Base-by-base conservation (phyloP, 176 grass and related monocot species). In the Paspalum notatum region DNA sequence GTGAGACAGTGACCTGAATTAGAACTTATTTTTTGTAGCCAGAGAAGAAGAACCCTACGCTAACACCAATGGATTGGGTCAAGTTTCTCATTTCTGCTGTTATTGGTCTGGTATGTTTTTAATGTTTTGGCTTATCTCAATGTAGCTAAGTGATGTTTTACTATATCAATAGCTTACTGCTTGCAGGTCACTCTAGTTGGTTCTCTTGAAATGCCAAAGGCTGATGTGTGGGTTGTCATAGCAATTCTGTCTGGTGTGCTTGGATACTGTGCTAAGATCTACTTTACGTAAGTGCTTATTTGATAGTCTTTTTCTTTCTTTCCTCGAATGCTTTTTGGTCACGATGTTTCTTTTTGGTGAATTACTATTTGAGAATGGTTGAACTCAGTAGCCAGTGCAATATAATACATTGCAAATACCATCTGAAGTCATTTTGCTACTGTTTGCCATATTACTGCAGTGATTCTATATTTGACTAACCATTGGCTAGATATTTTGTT, bases 31-130 rank as follows among this genome's bases (percentile, higher is more conserved):
- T 91, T 85, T 87, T 85, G 63, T 72, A 98, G 95, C 92, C 86
- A 71, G 92, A 98, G 87, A 94, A 97, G 92, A 94, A 91, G 75
- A 98, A 93, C 37, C 95, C 95, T 38, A 89, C 88, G 67, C 90
- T 98, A 83, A 98, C 95, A 18, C 95, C 95, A 7, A 95, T 95
- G 92, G 92, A 98, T 82, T 95, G 95, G 95, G 84, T 98, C 66
- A 91, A 98, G 60, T 98, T 98, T 83, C 88, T 98, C 59, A 80
- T 92, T 84, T 98, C 92, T 56, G 92, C 82, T 66, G 88, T 94
- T 54, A 71, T 95, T 50, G 92, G 92, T 80, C 85, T 98, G 81
- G 95, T 98, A 98, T 68, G 92, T 93, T 77, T 64, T n/a, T 18
- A 37, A 25, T 90, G 48, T 40, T 60, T 77, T 83, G 18, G 58